phyloP scores from a whole-genome alignment of 768 basidiomycete species.

The Suillus bovinus region DNA sequence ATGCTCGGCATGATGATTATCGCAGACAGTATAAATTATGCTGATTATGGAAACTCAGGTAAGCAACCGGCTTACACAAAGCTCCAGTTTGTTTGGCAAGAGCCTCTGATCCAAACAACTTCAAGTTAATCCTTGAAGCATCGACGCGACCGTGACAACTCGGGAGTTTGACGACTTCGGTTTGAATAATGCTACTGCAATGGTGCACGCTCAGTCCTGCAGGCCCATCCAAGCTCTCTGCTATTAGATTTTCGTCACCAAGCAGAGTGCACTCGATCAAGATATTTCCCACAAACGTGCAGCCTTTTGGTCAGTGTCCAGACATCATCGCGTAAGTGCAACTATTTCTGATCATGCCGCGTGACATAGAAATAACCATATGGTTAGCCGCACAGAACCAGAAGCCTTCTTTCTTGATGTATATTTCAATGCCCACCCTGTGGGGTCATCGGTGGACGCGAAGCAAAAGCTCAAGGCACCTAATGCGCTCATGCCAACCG shows the following conservation, averaged over 20 bases:
- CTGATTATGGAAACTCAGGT: too few species aligned
- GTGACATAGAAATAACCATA: conserved; percentile 13
- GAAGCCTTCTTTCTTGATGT: conserved; percentile 72
- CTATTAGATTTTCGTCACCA: conserved; percentile 68
- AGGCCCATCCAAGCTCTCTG: conserved; percentile 58
- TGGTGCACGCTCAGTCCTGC: conserved; percentile 67
- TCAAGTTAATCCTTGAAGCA: neutral
- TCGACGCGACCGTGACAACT: too few species aligned
- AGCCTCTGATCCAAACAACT: conserved; percentile 2
- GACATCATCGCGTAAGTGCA: conserved; percentile 62
- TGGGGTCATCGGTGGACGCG: conserved; percentile 39
- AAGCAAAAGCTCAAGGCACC: conserved; percentile 64
- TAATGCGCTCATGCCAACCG: conserved; percentile 73
- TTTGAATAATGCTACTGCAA: conserved; percentile 55
- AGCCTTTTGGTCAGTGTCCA: conserved; percentile 60
- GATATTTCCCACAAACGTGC: conserved; percentile 66
- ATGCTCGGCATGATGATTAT: too few species aligned
- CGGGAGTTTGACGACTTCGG: neutral
- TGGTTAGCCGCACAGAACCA: conserved; percentile 63
- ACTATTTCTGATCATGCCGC: conserved; percentile 6
- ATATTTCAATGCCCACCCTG: conserved; percentile 70
- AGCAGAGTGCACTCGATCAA: conserved; percentile 67
- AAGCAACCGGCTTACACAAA: too few species aligned
- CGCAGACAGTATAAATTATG: too few species aligned
- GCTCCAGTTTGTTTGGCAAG: conserved; percentile 1